Evolutionary conservation across 2,329 filamentous ascomycete species (phyloP).

Genomic region (Thelonectria discophora): DNA sequence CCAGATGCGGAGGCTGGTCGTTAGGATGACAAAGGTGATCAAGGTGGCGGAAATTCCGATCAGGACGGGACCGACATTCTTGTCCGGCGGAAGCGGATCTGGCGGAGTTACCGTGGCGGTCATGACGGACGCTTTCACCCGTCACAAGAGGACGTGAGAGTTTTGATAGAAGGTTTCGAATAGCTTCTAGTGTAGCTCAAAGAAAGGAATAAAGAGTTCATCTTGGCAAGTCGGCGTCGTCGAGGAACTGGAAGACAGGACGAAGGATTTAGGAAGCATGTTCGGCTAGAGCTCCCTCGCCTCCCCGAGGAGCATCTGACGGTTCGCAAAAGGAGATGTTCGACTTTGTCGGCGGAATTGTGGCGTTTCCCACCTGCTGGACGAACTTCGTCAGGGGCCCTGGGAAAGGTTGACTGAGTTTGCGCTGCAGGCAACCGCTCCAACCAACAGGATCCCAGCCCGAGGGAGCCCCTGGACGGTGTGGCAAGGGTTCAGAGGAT

Average conservation of each 20-base stretch:
- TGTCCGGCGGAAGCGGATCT: constrained; percentile 47
- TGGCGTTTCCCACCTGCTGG: neutral
- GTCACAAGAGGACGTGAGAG: neutral
- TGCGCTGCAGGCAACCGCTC: neutral
- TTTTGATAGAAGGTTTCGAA: too few relatives aligned
- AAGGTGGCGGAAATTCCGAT: constrained; percentile 46
- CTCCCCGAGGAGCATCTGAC: neutral
- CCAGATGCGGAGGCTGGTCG: constrained; percentile 45
- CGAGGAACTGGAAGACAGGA: neutral
- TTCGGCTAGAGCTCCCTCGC: too few relatives aligned
- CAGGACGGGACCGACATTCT: constrained; percentile 46
- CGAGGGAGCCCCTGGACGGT: neutral
- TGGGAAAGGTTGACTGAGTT: neutral
- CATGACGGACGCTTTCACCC: constrained; percentile 23
- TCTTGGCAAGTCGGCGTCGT: too few relatives aligned
- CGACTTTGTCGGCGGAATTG: neutral
- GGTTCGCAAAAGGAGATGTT: neutral
- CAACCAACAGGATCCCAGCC: neutral
- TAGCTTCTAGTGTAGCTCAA: too few relatives aligned
- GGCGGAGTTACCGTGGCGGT: constrained; percentile 24
- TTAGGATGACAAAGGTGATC: constrained; percentile 44
- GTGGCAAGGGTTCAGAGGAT: too few relatives aligned
- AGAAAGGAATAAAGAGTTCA: too few relatives aligned
- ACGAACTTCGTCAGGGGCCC: neutral
- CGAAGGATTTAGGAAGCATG: neutral